Percentiles rank a stretch among this genome's conserved stretches.
phyloP scores from a whole-genome alignment of 768 basidiomycete genomes.

The Lentinula sp. region DNA sequence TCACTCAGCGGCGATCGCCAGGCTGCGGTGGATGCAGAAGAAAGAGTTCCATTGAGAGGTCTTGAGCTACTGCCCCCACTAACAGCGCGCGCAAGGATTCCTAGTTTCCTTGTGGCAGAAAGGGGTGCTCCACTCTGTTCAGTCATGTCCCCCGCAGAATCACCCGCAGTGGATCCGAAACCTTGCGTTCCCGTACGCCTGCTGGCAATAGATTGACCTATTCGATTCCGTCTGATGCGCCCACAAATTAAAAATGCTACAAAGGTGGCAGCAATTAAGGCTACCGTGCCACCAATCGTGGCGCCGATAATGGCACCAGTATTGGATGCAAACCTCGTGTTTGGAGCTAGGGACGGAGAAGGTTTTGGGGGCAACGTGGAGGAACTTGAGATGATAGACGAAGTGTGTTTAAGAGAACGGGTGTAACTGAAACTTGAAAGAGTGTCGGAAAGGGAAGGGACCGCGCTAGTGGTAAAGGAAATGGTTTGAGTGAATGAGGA shows the following conservation, averaged over 20 bases:
- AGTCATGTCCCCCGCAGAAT: neutral
- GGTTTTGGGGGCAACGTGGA: neutral
- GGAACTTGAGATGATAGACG: neutral
- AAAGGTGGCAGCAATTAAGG: neutral
- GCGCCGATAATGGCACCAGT: slow-evolving; percentile 2
- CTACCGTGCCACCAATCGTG: neutral
- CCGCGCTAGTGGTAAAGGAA: neutral
- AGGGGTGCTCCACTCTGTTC: neutral
- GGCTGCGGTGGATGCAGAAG: neutral
- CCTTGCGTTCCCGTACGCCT: neutral
- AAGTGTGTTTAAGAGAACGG: neutral
- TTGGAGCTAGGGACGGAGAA: neutral
- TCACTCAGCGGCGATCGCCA: slow-evolving; percentile 2
- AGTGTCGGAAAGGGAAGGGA: neutral
- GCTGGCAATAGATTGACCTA: neutral
- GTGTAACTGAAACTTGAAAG: neutral
- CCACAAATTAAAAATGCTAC: neutral
- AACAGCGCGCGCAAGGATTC: neutral
- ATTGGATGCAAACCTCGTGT: neutral
- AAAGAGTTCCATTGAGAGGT: neutral
- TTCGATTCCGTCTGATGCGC: neutral
- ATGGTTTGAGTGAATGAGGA: neutral
- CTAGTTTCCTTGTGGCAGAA: neutral
- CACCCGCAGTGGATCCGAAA: neutral
- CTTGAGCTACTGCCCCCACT: neutral